Base-by-base conservation (phyloP, 2,329 filamentous ascomycete genomes). In the Pezicula neosporulosa region DNA sequence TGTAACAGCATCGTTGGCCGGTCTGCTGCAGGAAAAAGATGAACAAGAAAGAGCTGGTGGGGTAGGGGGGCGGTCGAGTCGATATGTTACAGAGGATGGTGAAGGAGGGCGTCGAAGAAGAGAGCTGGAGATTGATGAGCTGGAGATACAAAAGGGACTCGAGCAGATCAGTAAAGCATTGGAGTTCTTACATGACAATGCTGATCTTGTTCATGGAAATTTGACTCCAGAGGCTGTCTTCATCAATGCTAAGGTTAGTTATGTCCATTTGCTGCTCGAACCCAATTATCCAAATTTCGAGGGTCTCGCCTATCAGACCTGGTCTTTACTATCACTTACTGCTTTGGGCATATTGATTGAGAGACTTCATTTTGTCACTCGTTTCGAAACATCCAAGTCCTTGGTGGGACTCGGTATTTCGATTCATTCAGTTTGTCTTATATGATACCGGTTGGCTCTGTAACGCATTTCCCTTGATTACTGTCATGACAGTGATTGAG, bases 111-210 rank as follows among this genome's bases (percentile, higher is more conserved):
- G 83, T 58, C 80, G 85, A 61, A 77, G 90, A 62, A 80, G 89
- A 61, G 92, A 97, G 64, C 71, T 97, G 13, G 93, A 97, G 68
- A 90, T 99, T 55, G 94, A 99, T 66, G 94, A 97, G 72, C 75
- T 99, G 53, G 94, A 99, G 70, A 95, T 97, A 62, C 94, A 99
- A 68, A 99, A 99, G 71, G 94, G 94, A 0, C 70, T 99, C 56
- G 73, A 97, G 54, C 94, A 99, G 69, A 81, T 99, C 56, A 92
- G 87, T 64, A 97, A 97, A 68, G 93, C 92, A 3, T 76, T 97
- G 28, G 93, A 97, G 70, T 97, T 97, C 66, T 73, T 97, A 54
- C 93, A 97, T 66, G 93, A 97, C 66, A 96, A 93, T 66, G 93
- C 93, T 9, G 90, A 90, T 1, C 78, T 99, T 45, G 90, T 97